These are phyloP conservation scores for Epichloe sibirici DNA, from an alignment of 2,329 filamentous ascomycete species.

Conservation along the genomic window DNA sequence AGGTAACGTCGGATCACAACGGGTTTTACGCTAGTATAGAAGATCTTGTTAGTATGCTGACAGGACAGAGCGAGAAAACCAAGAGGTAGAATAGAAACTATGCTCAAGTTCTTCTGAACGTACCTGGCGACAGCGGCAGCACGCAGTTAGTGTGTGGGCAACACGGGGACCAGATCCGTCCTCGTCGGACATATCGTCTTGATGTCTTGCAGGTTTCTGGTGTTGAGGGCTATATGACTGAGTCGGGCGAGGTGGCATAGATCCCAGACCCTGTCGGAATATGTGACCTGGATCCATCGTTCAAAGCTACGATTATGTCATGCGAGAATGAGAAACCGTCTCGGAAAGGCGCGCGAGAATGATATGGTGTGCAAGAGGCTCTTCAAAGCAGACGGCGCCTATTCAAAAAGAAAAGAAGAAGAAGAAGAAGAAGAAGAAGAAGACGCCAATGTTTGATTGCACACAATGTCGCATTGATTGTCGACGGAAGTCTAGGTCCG, in stretches of 20 bases:
- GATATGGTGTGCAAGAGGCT: not conserved
- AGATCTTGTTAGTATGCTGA: slow-evolving; percentile 2
- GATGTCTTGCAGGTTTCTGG: slow-evolving; percentile 16
- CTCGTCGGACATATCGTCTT: slow-evolving; percentile 33
- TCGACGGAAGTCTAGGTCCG: not conserved
- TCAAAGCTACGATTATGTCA: not conserved
- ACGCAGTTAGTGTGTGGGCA: slow-evolving; percentile 69
- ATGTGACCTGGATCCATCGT: slow-evolving; percentile 48
- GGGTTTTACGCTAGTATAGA: slow-evolving; percentile 66
- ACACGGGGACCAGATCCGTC: slow-evolving; percentile 48
- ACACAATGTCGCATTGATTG: not conserved
- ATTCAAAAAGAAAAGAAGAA: not conserved
- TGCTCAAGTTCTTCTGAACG: slow-evolving; percentile 14
- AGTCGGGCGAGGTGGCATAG: slow-evolving; percentile 27
- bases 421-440: not conserved
- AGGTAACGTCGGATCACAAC: slow-evolving; percentile 87
- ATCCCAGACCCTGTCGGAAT: slow-evolving; percentile 45
- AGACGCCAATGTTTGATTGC: not conserved
- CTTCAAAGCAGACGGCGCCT: slow-evolving; percentile 1
- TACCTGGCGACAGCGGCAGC: slow-evolving; percentile 69
- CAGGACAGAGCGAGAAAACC: not conserved
- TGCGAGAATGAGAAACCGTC: not conserved
- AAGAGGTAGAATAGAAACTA: not conserved
- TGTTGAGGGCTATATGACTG: slow-evolving; percentile 20
- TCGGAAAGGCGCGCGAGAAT: not conserved